Base-by-base conservation (phyloP, 805 yeast genomes). In the Wickerhamomyces alni region DNA sequence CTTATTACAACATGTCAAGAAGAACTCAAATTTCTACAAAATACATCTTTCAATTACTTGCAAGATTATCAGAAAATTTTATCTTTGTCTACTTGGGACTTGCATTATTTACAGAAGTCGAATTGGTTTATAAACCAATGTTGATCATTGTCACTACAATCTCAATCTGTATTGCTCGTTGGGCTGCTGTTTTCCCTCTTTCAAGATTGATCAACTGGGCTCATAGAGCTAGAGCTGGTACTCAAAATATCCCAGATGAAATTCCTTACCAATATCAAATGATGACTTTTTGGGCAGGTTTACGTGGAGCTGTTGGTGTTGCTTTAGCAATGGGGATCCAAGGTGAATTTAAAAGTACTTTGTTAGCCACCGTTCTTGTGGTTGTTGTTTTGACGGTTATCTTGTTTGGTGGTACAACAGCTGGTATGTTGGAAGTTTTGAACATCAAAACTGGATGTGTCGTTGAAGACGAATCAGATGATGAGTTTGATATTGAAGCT, bases 211-310 rank as follows among this genome's bases (percentile, higher is more conserved):
- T 93, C 54, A 93, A 93, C 63, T 84, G 87, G 75, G 72, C 87
- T 40, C 73, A 78, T 49, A 72, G 82, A 35, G 67, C 83, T 11
- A 74, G 80, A 48, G 69, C 75, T 17, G 71, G 74, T 43, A 70
- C 77, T 17, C 60, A 54, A 37, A 53, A 70, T 2, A 64, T 73
- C 10, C 83, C 85, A 2, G 96, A 88, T 53, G 98, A 91, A 63
- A 88, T 93, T 45, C 93, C 96, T 19, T 91, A 87, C 54, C 87
- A 83, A 45, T 93, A 93, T 62, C 99, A 93, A 65, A 87, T 88
- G 86, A 93, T 93, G 99, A 87, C 91, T 37, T 93, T 93, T 61
- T 93, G 99, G 99, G 99, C 99, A 3, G 99, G 99, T 4, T 69
- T 93, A 41, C 74, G 99, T 57, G 99, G 99, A 43, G 99, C 99